phyloP scores from a whole-genome alignment of 176 grass and related monocot genomes.

The Saccharum spontaneum region DNA sequence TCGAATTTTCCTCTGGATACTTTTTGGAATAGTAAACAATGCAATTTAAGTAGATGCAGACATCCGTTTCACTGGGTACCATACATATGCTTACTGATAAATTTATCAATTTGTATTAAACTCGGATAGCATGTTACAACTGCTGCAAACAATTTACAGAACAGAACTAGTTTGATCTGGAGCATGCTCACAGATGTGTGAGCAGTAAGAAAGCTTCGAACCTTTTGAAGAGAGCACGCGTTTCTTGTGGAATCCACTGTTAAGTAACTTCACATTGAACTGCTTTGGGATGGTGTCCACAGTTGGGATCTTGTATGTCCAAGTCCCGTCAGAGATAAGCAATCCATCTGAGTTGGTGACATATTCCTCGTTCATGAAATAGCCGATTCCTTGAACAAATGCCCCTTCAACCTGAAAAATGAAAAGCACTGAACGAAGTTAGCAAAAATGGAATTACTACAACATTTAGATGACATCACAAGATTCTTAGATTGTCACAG shows the following conservation, averaged over 20 bases:
- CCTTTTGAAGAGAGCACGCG: constrained; percentile 96
- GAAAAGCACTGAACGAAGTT: background rate
- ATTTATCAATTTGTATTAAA: background rate
- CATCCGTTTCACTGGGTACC: background rate
- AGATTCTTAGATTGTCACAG: background rate
- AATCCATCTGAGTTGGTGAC: constrained; percentile 67
- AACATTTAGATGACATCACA: background rate
- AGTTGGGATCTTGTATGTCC: constrained; percentile 97
- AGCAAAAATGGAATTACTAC: background rate
- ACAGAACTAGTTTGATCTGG: background rate
- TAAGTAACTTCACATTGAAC: constrained; percentile 88
- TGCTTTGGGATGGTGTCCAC: constrained; percentile 81
- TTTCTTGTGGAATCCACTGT: constrained; percentile 85
- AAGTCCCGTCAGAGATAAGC: constrained; percentile 81
- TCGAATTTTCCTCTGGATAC: background rate
- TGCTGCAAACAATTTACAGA: constrained; percentile 5
- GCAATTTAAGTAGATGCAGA: background rate
- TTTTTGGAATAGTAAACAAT: background rate
- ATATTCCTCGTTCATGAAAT: constrained; percentile 84
- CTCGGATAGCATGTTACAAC: background rate
- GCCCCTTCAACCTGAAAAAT: constrained; percentile 83
- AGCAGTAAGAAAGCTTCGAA: constrained; percentile 12
- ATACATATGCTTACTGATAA: background rate
- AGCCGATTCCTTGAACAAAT: constrained; percentile 94
- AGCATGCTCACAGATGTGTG: background rate